Base-by-base conservation (phyloP, 768 basidiomycete genomes). In the Kwoniella mangroviensis region DNA sequence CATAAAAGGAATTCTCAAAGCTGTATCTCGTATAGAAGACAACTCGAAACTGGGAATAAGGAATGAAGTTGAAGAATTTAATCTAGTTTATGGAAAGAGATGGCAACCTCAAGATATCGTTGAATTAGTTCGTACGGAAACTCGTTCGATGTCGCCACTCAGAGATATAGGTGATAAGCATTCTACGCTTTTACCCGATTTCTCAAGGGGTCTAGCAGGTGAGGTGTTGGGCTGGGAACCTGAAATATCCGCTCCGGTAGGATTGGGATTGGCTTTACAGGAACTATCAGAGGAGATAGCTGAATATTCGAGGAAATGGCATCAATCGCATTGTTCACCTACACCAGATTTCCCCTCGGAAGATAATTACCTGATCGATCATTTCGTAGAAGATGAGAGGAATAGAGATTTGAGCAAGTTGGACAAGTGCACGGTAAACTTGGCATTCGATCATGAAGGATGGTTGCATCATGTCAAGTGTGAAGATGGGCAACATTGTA, bases 401-500 rank as follows among this genome's bases (percentile, higher is more conserved):
- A 82, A 82, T 69, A 54, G 65, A 41, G 65, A 76, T 22, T 49
- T 83, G 9, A 67, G 69, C 2, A 76, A 76, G 26, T 65, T 83
- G 49, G 71, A 80, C 34, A 76, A 77, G 43, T 83, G 82, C 60
- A 73, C 73, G 10, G 79, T 81, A 41, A 75, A 79, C 54, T 67
- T 83, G 49, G 78, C 65, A 1, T 76, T 82, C 49, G 74, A 82
- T 58, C 70, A 80, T 63, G 70, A 79, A 4, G 79, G 76, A n/a
- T 75, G 68, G 61, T 40, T 82, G 26, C 73, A 78, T 40, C 74
- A 79, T 52, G 59, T 81, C 53, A 80, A 78, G 58, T 79, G 79
- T 55, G 74, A 70, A 52, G 73, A 75, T 49, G 75, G 73, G 9
- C 68, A 61, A 43, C 68, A 70, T 45, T 77, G 75, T 55, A 67